phyloP scores from a whole-genome alignment of 2,329 filamentous ascomycete species.

The Hymenoscyphus scutula region DNA sequence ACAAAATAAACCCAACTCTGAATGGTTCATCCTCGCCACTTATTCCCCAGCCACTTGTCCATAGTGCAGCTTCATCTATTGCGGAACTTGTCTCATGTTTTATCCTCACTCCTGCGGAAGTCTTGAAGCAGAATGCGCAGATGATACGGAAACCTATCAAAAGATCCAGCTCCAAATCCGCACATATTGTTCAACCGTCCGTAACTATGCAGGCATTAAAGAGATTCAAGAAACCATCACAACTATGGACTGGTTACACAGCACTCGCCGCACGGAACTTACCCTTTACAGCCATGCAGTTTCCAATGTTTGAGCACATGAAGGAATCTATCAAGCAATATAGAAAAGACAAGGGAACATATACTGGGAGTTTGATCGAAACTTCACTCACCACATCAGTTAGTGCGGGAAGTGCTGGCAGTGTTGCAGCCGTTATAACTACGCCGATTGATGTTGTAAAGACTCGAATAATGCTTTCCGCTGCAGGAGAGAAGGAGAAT shows the following conservation, averaged over 20 bases:
- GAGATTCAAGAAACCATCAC: constrained; percentile 56
- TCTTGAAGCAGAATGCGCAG: constrained; percentile 92
- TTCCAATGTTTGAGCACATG: constrained; percentile 78
- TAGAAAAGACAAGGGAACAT: constrained; percentile 37
- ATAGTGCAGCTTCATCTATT: constrained; percentile 69
- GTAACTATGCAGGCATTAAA: constrained; percentile 53
- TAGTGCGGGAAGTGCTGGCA: constrained; percentile 72
- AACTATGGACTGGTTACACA: constrained; percentile 68
- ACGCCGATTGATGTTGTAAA: constrained; percentile 90
- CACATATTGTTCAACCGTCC: constrained; percentile 50
- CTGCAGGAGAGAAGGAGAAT: constrained; percentile 37
- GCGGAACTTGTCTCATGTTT: constrained; percentile 84
- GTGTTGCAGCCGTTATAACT: constrained; percentile 74
- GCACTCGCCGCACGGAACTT: constrained; percentile 79
- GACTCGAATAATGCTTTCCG: constrained; percentile 80
- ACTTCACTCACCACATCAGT: constrained; percentile 68
- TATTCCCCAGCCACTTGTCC: constrained; percentile 67
- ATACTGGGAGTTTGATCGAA: constrained; percentile 50
- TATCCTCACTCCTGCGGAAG: constrained; percentile 83
- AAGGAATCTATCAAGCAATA: constrained; percentile 52
- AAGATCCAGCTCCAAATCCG: constrained; percentile 29
- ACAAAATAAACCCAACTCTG: constrained; percentile 46
- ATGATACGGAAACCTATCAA: constrained; percentile 55
- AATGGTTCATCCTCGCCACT: constrained; percentile 57
- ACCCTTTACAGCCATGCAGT: constrained; percentile 84